These are phyloP conservation scores for Debaryomyces psychrophilus DNA, from an alignment of 1,139 yeast genomes.

Conservation along the genomic window DNA sequence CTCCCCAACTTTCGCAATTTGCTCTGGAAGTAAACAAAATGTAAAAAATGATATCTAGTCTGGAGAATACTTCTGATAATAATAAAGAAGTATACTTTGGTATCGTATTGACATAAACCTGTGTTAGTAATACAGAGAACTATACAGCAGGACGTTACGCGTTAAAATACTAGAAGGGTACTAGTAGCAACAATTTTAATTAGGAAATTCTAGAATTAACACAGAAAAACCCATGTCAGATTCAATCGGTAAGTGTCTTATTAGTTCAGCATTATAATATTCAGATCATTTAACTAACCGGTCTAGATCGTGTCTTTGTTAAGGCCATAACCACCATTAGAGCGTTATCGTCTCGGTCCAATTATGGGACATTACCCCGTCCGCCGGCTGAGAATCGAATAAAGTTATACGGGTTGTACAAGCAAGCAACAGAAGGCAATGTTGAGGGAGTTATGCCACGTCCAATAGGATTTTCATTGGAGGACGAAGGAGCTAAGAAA, in stretches of 20 bases:
- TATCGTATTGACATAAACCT: too few relatives aligned
- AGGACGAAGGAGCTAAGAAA: slow-evolving; percentile 67
- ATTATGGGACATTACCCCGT: slow-evolving; percentile 71
- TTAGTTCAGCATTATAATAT: not conserved
- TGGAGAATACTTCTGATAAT: too few relatives aligned
- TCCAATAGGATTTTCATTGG: slow-evolving; percentile 62
- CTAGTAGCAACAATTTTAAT: too few relatives aligned
- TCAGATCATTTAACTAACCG: slow-evolving; percentile 19
- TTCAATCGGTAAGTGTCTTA: slow-evolving; percentile 43
- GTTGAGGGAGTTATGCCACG: slow-evolving; percentile 68
- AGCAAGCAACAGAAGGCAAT: slow-evolving; percentile 88
- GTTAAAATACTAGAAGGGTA: too few relatives aligned
- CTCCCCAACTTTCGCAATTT: not conserved
- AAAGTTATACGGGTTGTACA: slow-evolving; percentile 76
- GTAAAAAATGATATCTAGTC: not conserved
- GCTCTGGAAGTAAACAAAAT: not conserved
- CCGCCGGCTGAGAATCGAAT: slow-evolving; percentile 79
- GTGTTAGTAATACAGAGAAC: too few relatives aligned
- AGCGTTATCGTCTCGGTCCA: slow-evolving; percentile 68
- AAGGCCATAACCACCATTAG: slow-evolving; percentile 81
- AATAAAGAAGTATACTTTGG: too few relatives aligned
- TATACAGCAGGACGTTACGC: too few relatives aligned
- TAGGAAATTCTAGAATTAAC: not conserved
- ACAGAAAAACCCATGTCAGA: slow-evolving; percentile 37
- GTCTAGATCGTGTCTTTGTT: slow-evolving; percentile 70